Percentiles rank a stretch among this genome's conserved stretches.
Conservation (phyloP, 75 land plant species). For the Chamaecyparis obtusa region DNA sequence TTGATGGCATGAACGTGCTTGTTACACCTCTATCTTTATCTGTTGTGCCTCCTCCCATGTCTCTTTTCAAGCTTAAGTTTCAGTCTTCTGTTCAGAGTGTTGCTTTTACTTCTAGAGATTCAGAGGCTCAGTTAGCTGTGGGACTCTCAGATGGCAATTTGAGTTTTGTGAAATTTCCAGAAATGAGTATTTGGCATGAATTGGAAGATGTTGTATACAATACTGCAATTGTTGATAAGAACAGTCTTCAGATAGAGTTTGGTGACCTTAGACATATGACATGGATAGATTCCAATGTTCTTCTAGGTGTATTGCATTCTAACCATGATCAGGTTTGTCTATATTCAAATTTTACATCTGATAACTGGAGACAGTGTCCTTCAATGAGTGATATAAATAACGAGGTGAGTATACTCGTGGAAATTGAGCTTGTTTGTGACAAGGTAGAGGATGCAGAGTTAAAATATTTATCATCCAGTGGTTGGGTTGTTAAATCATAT, state of each 20-base stretch:
- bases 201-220: conserved; percentile 58
- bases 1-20: conserved; percentile 63
- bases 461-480: conserved; percentile 33
- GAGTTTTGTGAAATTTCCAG: conserved; percentile 66
- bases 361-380: conserved; percentile 6
- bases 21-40: conserved; percentile 73
- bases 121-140: conserved; percentile 50
- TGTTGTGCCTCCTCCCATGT: conserved; percentile 92
- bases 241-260: conserved; percentile 14
- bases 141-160: conserved; percentile 67
- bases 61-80: conserved; percentile 64
- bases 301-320: conserved; percentile 55
- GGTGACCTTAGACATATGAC: conserved; percentile 49
- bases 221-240: conserved; percentile 34
- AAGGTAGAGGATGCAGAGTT: conserved; percentile 39
- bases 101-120: conserved; percentile 31
- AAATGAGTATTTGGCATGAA: conserved; percentile 54
- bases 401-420: conserved; percentile 16
- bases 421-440: conserved; percentile 41
- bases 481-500: conserved; percentile 50
- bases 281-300: conserved; percentile 63
- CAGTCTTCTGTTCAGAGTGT: conserved; percentile 60
- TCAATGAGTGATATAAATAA: not conserved
- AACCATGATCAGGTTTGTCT: conserved; percentile 13
- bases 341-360: not conserved